These are phyloP conservation scores for Stemphylium lycopersici DNA, from an alignment of 2,329 filamentous ascomycete genomes.

Conservation along the genomic window DNA sequence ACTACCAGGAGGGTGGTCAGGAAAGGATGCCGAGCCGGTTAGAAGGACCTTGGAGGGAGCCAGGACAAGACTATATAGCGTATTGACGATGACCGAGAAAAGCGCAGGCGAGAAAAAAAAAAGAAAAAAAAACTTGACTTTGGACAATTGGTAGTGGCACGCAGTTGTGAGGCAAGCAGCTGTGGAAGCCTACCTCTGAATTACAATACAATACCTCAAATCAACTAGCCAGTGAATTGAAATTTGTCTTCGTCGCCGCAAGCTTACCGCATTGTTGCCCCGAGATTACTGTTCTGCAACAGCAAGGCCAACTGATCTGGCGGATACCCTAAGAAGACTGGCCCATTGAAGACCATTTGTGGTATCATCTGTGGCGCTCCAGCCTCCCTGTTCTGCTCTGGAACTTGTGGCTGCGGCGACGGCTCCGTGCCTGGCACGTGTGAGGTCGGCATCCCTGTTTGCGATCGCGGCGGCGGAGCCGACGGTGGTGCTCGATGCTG, in stretches of 20 bases:
- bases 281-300: conserved; percentile 47
- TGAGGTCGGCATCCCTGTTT: conserved; percentile 19
- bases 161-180: conserved; percentile 18
- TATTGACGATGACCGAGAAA: background rate
- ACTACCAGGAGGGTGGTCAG: background rate
- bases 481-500: conserved; percentile 7
- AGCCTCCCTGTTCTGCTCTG: conserved; percentile 14
- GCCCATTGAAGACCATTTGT: conserved; percentile 87
- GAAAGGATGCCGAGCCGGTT: background rate
- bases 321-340: conserved; percentile 87
- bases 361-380: conserved; percentile 50
- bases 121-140: background rate
- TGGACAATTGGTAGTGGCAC: conserved; percentile 3
- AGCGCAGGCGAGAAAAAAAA: background rate
- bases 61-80: background rate
- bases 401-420: conserved; percentile 9
- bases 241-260: conserved; percentile 2
- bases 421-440: conserved; percentile 16
- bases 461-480: conserved; percentile 16
- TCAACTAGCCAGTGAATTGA: conserved; percentile 17
- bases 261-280: conserved; percentile 34
- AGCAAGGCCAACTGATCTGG: conserved; percentile 45
- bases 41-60: background rate
- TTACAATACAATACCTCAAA: conserved; percentile 36
- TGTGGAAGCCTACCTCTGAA: conserved; percentile 29